A percentile compares a stretch with the other conserved stretches of the same genome.
phyloP scores from a whole-genome alignment of 2,329 filamentous ascomycete species.

The Elsinoe necatrix region DNA sequence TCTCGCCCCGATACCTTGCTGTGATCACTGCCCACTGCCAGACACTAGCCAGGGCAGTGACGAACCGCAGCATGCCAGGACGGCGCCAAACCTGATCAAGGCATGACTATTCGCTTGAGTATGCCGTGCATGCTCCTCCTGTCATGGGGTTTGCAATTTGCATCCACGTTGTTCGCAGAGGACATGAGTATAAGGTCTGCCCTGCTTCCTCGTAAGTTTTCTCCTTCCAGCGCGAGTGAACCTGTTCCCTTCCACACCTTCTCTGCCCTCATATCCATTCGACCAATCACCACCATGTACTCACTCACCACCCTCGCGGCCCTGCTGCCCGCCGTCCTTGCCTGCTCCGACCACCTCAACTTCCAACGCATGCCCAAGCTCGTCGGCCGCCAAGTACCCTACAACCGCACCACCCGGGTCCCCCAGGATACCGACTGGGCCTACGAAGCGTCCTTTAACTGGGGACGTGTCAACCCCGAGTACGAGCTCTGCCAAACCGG shows the following conservation, averaged over 20 bases:
- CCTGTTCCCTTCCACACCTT: background rate
- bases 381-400: slow-evolving; percentile 5
- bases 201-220: slow-evolving; percentile 1
- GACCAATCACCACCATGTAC: background rate
- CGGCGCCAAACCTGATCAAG: slow-evolving; percentile 2
- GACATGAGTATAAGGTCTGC: background rate
- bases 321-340: slow-evolving; percentile 7
- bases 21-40: background rate
- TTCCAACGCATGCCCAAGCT: background rate
- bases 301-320: slow-evolving; percentile 12
- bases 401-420: slow-evolving; percentile 9
- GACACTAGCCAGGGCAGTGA: slow-evolving; percentile 6
- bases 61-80: slow-evolving; percentile 2
- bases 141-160: slow-evolving; percentile 5
- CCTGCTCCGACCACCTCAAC: slow-evolving; percentile 16
- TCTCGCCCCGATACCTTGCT: background rate
- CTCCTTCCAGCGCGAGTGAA: background rate
- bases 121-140: background rate
- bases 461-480: slow-evolving; percentile 32
- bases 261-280: background rate
- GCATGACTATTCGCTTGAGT: background rate
- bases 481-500: slow-evolving; percentile 43
- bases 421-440: slow-evolving; percentile 22
- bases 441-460: slow-evolving; percentile 35
- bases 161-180: background rate